Conservation (phyloP, 2,329 filamentous ascomycete genomes). For the Colletotrichum sp. region DNA sequence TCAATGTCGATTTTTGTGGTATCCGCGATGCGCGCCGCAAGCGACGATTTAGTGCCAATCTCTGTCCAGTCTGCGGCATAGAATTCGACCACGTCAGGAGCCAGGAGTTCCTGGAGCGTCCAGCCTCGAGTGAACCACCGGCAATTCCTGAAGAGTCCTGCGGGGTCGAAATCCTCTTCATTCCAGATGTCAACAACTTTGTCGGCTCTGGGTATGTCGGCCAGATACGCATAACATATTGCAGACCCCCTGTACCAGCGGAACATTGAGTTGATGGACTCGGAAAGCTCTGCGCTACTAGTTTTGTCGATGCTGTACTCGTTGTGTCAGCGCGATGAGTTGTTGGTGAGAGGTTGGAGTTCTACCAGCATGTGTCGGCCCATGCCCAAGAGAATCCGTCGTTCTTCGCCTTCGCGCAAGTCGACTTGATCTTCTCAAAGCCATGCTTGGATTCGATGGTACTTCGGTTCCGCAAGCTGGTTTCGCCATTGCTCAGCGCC, state of each 20-base stretch:
- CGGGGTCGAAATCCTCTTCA: neutral
- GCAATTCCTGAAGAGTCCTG: neutral
- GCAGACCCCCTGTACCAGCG: conserved; percentile 27
- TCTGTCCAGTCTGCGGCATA: conserved; percentile 30
- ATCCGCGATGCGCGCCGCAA: conserved; percentile 18
- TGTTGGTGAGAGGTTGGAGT: neutral
- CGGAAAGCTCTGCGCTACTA: conserved; percentile 28
- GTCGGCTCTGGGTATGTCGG: conserved; percentile 7
- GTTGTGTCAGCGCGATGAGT: neutral
- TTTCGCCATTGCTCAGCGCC: neutral
- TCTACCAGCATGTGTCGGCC: conserved; percentile 31
- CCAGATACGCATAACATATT: conserved; percentile 31
- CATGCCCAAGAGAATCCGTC: conserved; percentile 30
- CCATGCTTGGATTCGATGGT: conserved; percentile 5
- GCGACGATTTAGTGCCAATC: conserved; percentile 30
- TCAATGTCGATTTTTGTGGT: conserved; percentile 27
- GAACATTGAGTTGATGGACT: conserved; percentile 32
- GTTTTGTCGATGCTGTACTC: conserved; percentile 28
- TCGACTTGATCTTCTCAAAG: conserved; percentile 24
- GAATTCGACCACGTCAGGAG: conserved; percentile 31
- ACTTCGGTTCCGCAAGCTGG: neutral
- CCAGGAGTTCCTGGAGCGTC: conserved; percentile 35
- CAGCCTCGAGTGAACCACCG: conserved; percentile 29
- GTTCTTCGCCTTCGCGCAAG: conserved; percentile 21
- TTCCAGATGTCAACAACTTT: neutral